A percentile compares a stretch with the other conserved stretches of the same genome.
Evolutionary conservation across 805 yeast genomes (phyloP).

Genomic region (Candida nanaspora): DNA sequence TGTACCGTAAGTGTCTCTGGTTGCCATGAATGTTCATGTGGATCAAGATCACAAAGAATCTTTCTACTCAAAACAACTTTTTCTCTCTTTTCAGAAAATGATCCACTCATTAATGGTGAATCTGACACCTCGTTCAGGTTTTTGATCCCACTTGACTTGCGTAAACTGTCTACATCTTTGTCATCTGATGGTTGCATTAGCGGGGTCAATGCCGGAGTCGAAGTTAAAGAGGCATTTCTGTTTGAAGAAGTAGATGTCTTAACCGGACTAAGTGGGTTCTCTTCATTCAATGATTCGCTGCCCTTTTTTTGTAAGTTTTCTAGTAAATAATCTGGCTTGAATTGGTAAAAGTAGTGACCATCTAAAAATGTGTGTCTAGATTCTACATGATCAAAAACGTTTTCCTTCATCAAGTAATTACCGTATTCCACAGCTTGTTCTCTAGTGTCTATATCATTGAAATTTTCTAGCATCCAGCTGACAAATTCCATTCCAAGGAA

Average conservation of each 20-base stretch:
- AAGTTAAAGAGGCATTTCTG: background rate
- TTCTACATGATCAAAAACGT: constrained; percentile 75
- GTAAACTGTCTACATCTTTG: background rate
- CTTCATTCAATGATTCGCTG: constrained; percentile 3
- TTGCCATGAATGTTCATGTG: constrained; percentile 59
- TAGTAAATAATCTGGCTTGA: constrained; percentile 48
- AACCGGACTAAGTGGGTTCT: background rate
- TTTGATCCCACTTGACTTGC: background rate
- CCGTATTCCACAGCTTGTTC: constrained; percentile 84
- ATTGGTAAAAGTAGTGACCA: constrained; percentile 86
- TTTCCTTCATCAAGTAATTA: constrained; percentile 63
- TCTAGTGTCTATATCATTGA: constrained; percentile 70
- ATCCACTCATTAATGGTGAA: background rate
- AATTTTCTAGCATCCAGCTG: constrained; percentile 73
- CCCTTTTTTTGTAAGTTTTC: constrained; percentile 14
- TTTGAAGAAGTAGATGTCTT: background rate
- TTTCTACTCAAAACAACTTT: constrained; percentile 58
- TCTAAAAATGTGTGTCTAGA: constrained; percentile 78
- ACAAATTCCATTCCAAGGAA: constrained; percentile 84
- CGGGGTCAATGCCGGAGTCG: constrained; percentile 5
- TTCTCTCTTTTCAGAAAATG: background rate
- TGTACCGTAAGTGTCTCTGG: constrained; percentile 78
- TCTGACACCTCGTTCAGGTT: background rate
- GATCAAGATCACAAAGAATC: constrained; percentile 69
- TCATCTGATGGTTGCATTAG: background rate